Base-by-base conservation (phyloP, 257 asterid species). In the Ligustrum vulgare region DNA sequence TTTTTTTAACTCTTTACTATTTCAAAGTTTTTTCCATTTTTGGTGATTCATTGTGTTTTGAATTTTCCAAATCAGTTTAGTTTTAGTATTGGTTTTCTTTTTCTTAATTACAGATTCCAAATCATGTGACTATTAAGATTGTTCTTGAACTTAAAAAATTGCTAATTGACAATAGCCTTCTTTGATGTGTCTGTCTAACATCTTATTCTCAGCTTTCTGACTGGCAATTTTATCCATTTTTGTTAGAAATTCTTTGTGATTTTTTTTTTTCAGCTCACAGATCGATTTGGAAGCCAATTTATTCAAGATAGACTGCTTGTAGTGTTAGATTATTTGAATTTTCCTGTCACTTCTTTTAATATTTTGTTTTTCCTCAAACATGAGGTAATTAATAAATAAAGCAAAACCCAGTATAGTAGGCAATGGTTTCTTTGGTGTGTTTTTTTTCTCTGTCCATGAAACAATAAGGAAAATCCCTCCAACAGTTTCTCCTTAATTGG, bases 61-160 rank as follows among this genome's bases (percentile, higher is more conserved):
- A 35, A 32, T 66, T 20, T 36, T 73, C 11, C 28, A 20, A 11
- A 20, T 54, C 4, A 4, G 11, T 69, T 54, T 64, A 12, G 4
- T 8, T 34, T 35, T 72, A 6, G 10, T 36, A 36, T 36, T 36
- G 41, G 8, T 36, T 36, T 36, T 36, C 10, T 74, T 4, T 8
- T 45, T 80, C 72, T 71, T 75, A 13, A n/a, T 80, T 91, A 77
- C 93, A 95, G 99, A 95, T 95, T 79, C 98, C 98, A 8, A 95
- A 91, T 89, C 97, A 95, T 8, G 99, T 95, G 86, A 98, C 99
- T 20, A 86, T 95, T 74, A 95, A 95, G 86, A 90, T 95, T 81
- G 96, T 97, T 28, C 96, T 95, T 70, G 99, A 95, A 71, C 96
- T 93, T 8, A 95, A 95, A 72, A 95, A 95, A 89, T 93, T 95